Conservation (phyloP, 192 early-diverging fungal genomes). For the Backusella australiensis region DNA sequence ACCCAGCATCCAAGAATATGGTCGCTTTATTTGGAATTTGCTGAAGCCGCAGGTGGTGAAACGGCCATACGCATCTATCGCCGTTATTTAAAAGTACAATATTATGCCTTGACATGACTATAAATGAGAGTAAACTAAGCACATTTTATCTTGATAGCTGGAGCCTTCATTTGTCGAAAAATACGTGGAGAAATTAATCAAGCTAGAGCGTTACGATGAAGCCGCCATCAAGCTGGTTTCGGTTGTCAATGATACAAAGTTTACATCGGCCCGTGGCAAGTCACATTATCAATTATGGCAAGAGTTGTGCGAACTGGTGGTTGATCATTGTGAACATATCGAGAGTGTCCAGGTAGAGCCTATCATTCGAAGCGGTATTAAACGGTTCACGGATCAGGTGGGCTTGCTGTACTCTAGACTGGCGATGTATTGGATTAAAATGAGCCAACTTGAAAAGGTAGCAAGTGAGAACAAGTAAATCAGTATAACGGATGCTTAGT, state of each 20-base stretch:
- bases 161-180: slow-evolving; percentile 77
- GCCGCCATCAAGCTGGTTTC: slow-evolving; percentile 71
- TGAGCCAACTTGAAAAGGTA: slow-evolving; percentile 71
- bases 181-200: slow-evolving; percentile 70
- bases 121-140: neutral
- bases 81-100: slow-evolving; percentile 72
- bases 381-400: slow-evolving; percentile 77
- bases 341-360: slow-evolving; percentile 72
- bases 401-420: slow-evolving; percentile 88
- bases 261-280: slow-evolving; percentile 64
- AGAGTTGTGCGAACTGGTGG: slow-evolving; percentile 79
- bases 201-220: slow-evolving; percentile 66
- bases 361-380: slow-evolving; percentile 84
- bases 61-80: slow-evolving; percentile 78
- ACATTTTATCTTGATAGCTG: slow-evolving; percentile 39
- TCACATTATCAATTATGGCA: slow-evolving; percentile 78
- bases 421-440: slow-evolving; percentile 77
- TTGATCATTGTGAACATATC: slow-evolving; percentile 67
- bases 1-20: slow-evolving; percentile 93
- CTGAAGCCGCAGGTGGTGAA: slow-evolving; percentile 73
- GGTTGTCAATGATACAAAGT: slow-evolving; percentile 73
- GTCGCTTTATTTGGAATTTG: slow-evolving; percentile 83
- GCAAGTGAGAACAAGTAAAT: neutral
- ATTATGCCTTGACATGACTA: neutral
- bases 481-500: slow-evolving; percentile 5